phyloP scores from a whole-genome alignment of 495 filamentous ascomycete genomes.

The Trichoderma asperelloides region DNA sequence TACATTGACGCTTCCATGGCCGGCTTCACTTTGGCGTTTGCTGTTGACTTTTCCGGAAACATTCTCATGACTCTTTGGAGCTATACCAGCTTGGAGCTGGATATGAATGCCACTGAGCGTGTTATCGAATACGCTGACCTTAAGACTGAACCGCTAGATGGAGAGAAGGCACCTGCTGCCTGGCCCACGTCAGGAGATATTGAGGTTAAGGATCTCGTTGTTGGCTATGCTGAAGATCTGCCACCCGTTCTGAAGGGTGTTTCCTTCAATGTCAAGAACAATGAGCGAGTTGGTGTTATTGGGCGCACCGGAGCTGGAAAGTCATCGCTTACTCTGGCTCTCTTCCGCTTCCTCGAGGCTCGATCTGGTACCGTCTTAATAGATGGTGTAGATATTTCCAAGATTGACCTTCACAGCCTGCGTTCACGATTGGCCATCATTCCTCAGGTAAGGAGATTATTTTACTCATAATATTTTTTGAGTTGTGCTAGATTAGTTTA shows the following conservation, averaged over 20 bases:
- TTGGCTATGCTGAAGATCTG: slow-evolving; percentile 67
- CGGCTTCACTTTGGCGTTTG: slow-evolving; percentile 64
- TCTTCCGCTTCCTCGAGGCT: slow-evolving; percentile 79
- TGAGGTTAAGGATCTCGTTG: slow-evolving; percentile 63
- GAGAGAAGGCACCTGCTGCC: slow-evolving; percentile 55
- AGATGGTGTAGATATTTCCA: slow-evolving; percentile 69
- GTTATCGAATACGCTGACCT: slow-evolving; percentile 73
- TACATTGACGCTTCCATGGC: slow-evolving; percentile 66
- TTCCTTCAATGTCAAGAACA: slow-evolving; percentile 57
- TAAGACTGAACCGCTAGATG: slow-evolving; percentile 56
- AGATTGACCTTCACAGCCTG: slow-evolving; percentile 63
- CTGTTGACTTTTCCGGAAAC: slow-evolving; percentile 40
- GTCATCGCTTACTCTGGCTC: slow-evolving; percentile 69
- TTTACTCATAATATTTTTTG: not conserved
- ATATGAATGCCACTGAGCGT: slow-evolving; percentile 79
- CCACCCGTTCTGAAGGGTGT: slow-evolving; percentile 69
- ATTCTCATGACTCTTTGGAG: slow-evolving; percentile 53
- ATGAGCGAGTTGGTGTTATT: slow-evolving; percentile 73
- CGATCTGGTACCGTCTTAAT: slow-evolving; percentile 60
- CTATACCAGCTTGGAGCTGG: slow-evolving; percentile 60
- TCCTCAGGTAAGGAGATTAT: slow-evolving; percentile 49
- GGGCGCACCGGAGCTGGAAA: slow-evolving; percentile 85
- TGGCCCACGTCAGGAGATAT: slow-evolving; percentile 75
- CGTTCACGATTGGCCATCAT: slow-evolving; percentile 74
- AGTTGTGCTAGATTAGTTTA: too few relatives aligned